A percentile compares a stretch with the other conserved stretches of the same genome.
These are phyloP conservation scores for Zygotorulaspora florentina DNA, from an alignment of 805 yeast genomes.

Conservation along the genomic window DNA sequence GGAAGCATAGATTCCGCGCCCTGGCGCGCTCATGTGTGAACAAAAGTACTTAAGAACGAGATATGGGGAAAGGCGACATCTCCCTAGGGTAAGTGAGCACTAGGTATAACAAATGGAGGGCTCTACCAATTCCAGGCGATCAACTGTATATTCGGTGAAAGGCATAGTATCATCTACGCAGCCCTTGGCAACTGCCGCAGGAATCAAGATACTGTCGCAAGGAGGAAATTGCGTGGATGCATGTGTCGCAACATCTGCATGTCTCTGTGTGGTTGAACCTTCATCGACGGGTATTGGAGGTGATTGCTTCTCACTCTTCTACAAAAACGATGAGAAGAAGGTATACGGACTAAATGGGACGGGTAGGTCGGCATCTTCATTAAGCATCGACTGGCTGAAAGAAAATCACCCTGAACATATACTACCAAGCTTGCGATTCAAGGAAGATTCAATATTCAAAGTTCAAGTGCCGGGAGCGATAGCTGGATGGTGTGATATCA, in stretches of 20 bases:
- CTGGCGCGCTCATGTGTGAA: no score
- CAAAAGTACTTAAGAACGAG: no score
- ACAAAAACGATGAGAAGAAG: slow-evolving; percentile 44
- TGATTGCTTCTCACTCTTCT: slow-evolving; percentile 62
- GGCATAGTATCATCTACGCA: slow-evolving; percentile 76
- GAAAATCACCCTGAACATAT: slow-evolving; percentile 29
- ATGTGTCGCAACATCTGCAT: slow-evolving; percentile 56
- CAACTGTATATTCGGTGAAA: slow-evolving; percentile 66
- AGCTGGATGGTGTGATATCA: slow-evolving; percentile 74
- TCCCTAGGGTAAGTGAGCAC: no score
- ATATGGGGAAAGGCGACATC: no score
- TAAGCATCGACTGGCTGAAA: slow-evolving; percentile 44
- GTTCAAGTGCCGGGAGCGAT: slow-evolving; percentile 66
- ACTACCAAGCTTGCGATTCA: slow-evolving; percentile 5
- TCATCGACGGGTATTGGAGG: slow-evolving; percentile 62
- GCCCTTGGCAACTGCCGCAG: slow-evolving; percentile 73
- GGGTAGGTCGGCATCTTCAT: slow-evolving; percentile 56
- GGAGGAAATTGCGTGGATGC: slow-evolving; percentile 78
- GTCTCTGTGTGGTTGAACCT: slow-evolving; percentile 53
- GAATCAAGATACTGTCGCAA: slow-evolving; percentile 54
- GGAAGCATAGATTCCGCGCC: no score
- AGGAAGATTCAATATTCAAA: slow-evolving; percentile 4
- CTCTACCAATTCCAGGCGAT: slow-evolving; percentile 46
- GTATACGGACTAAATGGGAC: slow-evolving; percentile 72
- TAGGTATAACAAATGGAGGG: neutral